Percentiles rank a stretch among this genome's conserved stretches.
phyloP scores from a whole-genome alignment of 2,329 filamentous ascomycete genomes.

The Fusarium longipes region DNA sequence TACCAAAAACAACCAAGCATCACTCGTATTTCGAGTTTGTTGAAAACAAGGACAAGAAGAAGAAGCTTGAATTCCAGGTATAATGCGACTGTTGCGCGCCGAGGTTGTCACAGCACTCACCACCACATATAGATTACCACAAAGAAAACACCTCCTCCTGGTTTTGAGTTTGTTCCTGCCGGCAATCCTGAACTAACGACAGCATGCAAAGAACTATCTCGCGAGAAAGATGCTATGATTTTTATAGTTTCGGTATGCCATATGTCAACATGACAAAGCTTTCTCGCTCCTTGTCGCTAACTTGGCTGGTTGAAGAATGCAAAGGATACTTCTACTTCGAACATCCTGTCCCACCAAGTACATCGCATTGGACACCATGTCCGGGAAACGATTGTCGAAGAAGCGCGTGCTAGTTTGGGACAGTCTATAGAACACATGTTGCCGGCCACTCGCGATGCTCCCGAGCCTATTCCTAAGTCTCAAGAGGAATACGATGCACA shows the following conservation, averaged over 20 bases:
- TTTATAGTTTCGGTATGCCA: slow-evolving; percentile 72
- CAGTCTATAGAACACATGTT: slow-evolving; percentile 41
- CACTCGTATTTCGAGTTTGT: slow-evolving; percentile 72
- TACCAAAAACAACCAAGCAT: slow-evolving; percentile 63
- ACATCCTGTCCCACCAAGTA: slow-evolving; percentile 62
- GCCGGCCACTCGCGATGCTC: slow-evolving; percentile 48
- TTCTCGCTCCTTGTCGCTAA: slow-evolving; percentile 14
- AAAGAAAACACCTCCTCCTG: slow-evolving; percentile 64
- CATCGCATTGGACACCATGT: slow-evolving; percentile 72
- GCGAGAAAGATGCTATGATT: slow-evolving; percentile 70
- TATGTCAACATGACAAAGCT: neutral
- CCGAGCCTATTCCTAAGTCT: slow-evolving; percentile 69
- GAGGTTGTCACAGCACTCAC: slow-evolving; percentile 45
- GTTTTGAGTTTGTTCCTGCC: slow-evolving; percentile 71
- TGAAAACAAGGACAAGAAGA: slow-evolving; percentile 71
- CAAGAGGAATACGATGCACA: slow-evolving; percentile 71
- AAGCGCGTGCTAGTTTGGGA: slow-evolving; percentile 56
- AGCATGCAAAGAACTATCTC: slow-evolving; percentile 72
- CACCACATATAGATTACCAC: slow-evolving; percentile 61
- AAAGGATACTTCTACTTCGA: slow-evolving; percentile 47
- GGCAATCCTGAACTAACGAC: slow-evolving; percentile 70
- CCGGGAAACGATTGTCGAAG: slow-evolving; percentile 67
- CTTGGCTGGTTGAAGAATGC: slow-evolving; percentile 44
- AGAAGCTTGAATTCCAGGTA: slow-evolving; percentile 73
- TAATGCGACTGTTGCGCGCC: slow-evolving; percentile 36